phyloP scores from a whole-genome alignment of 2,329 filamentous ascomycete genomes.

The Aspergillus niger region DNA sequence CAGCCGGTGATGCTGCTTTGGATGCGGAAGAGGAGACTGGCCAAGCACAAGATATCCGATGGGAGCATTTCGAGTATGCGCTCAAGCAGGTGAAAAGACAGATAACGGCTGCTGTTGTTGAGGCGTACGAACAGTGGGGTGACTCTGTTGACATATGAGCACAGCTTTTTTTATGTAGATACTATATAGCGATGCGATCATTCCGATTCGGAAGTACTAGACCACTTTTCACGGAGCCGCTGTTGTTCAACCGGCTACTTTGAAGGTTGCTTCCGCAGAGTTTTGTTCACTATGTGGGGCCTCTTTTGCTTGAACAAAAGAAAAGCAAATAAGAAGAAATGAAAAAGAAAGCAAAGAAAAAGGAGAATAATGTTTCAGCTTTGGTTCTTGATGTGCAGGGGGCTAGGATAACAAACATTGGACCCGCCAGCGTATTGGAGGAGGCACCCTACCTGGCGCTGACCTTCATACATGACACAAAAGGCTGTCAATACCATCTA shows the following conservation, averaged over 20 bases:
- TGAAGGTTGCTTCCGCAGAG: no score
- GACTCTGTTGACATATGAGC: slow-evolving; percentile 19
- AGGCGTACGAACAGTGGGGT: slow-evolving; percentile 61
- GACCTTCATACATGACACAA: neutral
- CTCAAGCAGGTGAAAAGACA: slow-evolving; percentile 54
- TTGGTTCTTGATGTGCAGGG: no score
- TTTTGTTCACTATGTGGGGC: no score
- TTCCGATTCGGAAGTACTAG: neutral
- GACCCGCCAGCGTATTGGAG: no score
- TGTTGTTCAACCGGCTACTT: no score
- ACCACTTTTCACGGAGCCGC: neutral
- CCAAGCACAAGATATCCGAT: slow-evolving; percentile 39
- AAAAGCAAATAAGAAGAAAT: no score
- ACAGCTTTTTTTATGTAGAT: neutral
- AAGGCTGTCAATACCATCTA: neutral
- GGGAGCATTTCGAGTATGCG: slow-evolving; percentile 49
- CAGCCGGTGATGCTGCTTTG: slow-evolving; percentile 54
- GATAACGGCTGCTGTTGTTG: slow-evolving; percentile 62
- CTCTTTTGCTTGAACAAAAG: no score
- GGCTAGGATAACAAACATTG: no score
- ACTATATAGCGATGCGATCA: neutral
- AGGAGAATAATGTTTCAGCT: no score
- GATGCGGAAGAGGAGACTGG: slow-evolving; percentile 52
- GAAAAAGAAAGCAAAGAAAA: no score
- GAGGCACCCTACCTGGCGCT: neutral